Conservation (phyloP, 1,284 basidiomycete species). For the Ustilago bromivora region DNA sequence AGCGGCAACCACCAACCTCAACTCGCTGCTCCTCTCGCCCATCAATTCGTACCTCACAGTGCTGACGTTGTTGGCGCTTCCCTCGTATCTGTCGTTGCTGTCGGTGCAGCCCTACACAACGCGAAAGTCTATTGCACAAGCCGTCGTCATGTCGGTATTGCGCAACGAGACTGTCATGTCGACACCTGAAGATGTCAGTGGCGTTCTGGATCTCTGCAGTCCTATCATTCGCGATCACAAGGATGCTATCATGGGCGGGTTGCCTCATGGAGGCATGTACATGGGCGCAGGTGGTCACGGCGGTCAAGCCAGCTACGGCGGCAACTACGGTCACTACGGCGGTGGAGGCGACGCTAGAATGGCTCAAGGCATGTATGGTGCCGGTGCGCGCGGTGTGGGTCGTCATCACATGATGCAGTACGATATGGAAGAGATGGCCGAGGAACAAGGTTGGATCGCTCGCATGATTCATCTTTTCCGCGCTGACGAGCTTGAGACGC, state of each 20-base stretch:
- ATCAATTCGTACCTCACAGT: conserved; percentile 65
- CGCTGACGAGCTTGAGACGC: conserved; percentile 62
- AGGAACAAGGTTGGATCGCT: conserved; percentile 68
- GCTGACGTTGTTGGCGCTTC: conserved; percentile 65
- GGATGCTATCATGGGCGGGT: conserved; percentile 51
- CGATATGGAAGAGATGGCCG: conserved; percentile 66
- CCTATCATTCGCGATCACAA: conserved; percentile 64
- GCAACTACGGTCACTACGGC: conserved; percentile 37
- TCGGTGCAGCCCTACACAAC: conserved; percentile 62
- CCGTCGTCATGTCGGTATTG: conserved; percentile 64
- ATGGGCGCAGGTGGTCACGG: conserved; percentile 35
- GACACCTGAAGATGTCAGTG: conserved; percentile 67
- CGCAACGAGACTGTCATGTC: conserved; percentile 65
- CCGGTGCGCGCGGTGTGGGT: conserved; percentile 38
- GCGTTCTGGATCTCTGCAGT: conserved; percentile 65
- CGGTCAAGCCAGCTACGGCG: conserved; percentile 32
- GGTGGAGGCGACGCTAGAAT: conserved; percentile 48
- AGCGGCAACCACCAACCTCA: conserved; percentile 57
- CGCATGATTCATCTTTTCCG: conserved; percentile 68
- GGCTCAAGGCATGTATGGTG: conserved; percentile 48
- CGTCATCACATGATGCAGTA: conserved; percentile 56
- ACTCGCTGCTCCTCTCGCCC: conserved; percentile 63
- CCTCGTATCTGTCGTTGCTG: conserved; percentile 61
- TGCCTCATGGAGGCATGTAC: conserved; percentile 38
- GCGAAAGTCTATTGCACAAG: conserved; percentile 65